These are phyloP conservation scores for Stachybotrys echinatus DNA, from an alignment of 2,329 filamentous ascomycete species.

Conservation along the genomic window DNA sequence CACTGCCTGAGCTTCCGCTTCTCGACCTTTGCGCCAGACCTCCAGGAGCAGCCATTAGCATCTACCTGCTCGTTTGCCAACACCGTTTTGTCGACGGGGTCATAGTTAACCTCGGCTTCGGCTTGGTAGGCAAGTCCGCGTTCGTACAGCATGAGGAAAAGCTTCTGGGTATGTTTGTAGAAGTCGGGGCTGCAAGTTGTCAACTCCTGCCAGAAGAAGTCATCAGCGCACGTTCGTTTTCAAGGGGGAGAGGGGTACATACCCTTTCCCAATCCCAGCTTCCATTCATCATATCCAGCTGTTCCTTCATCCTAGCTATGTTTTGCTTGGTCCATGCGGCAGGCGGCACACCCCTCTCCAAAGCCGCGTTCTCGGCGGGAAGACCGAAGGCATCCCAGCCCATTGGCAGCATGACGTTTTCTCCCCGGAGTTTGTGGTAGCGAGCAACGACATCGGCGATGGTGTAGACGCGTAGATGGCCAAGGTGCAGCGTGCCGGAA, in stretches of 20 bases:
- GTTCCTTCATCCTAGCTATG: conserved; percentile 78
- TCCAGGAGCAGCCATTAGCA: conserved; percentile 77
- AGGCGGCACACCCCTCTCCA: conserved; percentile 74
- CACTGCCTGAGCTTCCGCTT: conserved; percentile 77
- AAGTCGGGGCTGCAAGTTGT: conserved; percentile 79
- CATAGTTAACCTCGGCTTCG: conserved; percentile 83
- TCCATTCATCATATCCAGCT: conserved; percentile 73
- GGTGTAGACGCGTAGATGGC: conserved; percentile 83
- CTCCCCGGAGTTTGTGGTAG: conserved; percentile 68
- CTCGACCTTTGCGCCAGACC: conserved; percentile 79
- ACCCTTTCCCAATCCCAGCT: conserved; percentile 80
- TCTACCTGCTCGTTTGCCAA: conserved; percentile 94
- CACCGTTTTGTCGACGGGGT: conserved; percentile 84
- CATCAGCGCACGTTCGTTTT: background rate
- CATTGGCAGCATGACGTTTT: conserved; percentile 79
- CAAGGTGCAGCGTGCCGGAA: conserved; percentile 79
- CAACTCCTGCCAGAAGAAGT: conserved; percentile 55
- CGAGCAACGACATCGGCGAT: conserved; percentile 82
- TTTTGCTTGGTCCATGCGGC: conserved; percentile 75
- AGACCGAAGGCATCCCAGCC: conserved; percentile 92
- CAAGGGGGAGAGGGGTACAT: conserved; percentile 27
- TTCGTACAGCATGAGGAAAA: conserved; percentile 74
- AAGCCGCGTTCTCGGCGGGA: conserved; percentile 86
- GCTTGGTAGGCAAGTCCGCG: conserved; percentile 76
- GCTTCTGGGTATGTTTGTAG: conserved; percentile 83